Base-by-base conservation (phyloP, 768 basidiomycete genomes). In the Podaxis carcinomalis region DNA sequence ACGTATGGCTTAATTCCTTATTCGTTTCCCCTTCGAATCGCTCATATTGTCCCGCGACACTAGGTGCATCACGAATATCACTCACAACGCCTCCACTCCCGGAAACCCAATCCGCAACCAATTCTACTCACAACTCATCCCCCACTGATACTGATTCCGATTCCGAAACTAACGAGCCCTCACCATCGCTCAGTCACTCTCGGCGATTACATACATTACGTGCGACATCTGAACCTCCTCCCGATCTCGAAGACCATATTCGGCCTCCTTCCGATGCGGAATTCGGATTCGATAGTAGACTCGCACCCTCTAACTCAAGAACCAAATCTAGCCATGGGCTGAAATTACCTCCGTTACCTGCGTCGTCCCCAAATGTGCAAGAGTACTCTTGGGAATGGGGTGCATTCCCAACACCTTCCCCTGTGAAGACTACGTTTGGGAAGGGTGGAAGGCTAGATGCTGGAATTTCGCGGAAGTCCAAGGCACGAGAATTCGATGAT, bases 361-460 rank as follows among this genome's bases (percentile, higher is more conserved):
- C 54, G 21, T 44, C 56, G 65, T 53, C 63, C 56, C 51, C 73
- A 19, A 70, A 69, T 3, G 67, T 80, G 2, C 86, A 85, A 59
- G 89, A 92, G 68, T 94, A 94, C 67, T 90, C 90, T 5, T 95
- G 94, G 94, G 95, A 95, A 66, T 95, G 94, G 93, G 93, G 93
- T 27, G 86, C 83, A 19, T 92, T 95, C 67, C 95, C 93, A 28
- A 89, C 87, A 64, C 88, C 85, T 23, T 90, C 91, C 3, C 89
- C 89, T 0, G 73, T 85, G 66, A 81, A 81, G 56, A 64, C 81
- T 0, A 75, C 80, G 10, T 87, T 88, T 67, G 74, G 77, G 1
- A 78, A 78, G 61, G 73, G 78, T 27, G 77, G 78, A 2, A 69
- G 79, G n/a, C 54, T 78, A 5, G 73, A 79, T 60, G 54, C 59